Base-by-base conservation (phyloP, 345 rosid genomes). In the Eucalyptus grandis region DNA sequence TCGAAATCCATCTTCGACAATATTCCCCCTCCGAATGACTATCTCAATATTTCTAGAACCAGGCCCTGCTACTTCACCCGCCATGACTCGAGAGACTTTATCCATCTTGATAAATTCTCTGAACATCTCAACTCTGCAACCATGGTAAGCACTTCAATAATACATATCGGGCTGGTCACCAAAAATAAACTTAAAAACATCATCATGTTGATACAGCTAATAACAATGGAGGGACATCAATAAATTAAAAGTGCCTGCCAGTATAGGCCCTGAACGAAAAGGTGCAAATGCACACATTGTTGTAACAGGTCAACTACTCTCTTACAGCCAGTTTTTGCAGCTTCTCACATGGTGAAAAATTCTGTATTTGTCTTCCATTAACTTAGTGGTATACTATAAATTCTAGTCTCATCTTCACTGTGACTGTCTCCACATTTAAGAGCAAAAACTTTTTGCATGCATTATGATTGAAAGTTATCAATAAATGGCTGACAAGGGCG, bases 41-140 rank as follows among this genome's bases (percentile, higher is more conserved):
- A 98, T 96, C 96, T 97, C 99, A 91, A 95, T 92, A 87, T 94
- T 94, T 90, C 95, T 93, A 24, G 96, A 95, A 93, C 99, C 97
- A 91, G 98, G 99, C 87, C 95, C 97, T 83, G 92, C 90, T 86
- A 94, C 94, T 92, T 98, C 99, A 91, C 99, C 99, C 87, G 98
- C 96, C 96, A 95, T 96, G 94, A 91, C 97, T 91, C 97, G 92
- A 67, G 98, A 93, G 89, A 93, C 95, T 96, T 96, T 98, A 92
- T 98, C 99, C 96, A 95, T 94, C 94, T 93, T 95, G 92, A 98
- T 93, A 80, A 97, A 96, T 91, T 97, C 99, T 91, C 99, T 96
- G 89, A 98, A 97, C 95, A 97, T 97, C 90, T 95, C 98, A 91
- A 98, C 99, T 92, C 99, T 98, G 96, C 43, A 86, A 49, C 86